Percentiles rank a stretch among this genome's conserved stretches.
phyloP scores from a whole-genome alignment of 148 eudicot species.

The Chenopodium formosanum region DNA sequence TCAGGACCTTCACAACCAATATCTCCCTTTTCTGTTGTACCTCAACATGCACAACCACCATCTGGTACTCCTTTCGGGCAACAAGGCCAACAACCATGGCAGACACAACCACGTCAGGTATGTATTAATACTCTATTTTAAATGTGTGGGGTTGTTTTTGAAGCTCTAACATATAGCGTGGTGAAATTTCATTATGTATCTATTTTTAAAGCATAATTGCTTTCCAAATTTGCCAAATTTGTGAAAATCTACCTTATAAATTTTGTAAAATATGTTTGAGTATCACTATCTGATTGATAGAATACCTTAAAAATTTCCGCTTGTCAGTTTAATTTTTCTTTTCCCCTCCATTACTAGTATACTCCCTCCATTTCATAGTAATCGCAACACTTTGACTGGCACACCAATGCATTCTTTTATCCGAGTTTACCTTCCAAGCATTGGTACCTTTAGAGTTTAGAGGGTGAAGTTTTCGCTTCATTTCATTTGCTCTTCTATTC shows the following conservation, averaged over 20 bases:
- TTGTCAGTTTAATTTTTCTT: no score
- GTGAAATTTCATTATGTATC: background rate
- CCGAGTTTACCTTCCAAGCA: background rate
- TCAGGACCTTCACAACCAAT: slow-evolving; percentile 35
- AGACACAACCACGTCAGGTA: slow-evolving; percentile 67
- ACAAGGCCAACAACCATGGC: slow-evolving; percentile 48
- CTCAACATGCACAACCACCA: slow-evolving; percentile 45
- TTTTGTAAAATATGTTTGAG: no score
- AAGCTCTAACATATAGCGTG: background rate
- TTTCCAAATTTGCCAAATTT: background rate
- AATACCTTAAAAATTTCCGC: no score
- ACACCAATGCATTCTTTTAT: background rate
- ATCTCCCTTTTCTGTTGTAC: slow-evolving; percentile 50
- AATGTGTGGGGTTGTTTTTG: background rate
- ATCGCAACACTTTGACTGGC: no score
- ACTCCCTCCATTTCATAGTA: no score
- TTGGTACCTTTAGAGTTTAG: background rate
- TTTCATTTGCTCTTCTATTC: background rate
- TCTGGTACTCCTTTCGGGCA: slow-evolving; percentile 56
- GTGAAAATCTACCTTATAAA: no score
- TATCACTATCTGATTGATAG: no score
- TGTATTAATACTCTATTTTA: background rate
- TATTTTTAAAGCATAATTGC: background rate
- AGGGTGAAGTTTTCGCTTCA: background rate
- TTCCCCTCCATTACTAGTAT: no score